Conservation (phyloP, 495 filamentous ascomycete species). For the Neurospora tetrasperma region DNA sequence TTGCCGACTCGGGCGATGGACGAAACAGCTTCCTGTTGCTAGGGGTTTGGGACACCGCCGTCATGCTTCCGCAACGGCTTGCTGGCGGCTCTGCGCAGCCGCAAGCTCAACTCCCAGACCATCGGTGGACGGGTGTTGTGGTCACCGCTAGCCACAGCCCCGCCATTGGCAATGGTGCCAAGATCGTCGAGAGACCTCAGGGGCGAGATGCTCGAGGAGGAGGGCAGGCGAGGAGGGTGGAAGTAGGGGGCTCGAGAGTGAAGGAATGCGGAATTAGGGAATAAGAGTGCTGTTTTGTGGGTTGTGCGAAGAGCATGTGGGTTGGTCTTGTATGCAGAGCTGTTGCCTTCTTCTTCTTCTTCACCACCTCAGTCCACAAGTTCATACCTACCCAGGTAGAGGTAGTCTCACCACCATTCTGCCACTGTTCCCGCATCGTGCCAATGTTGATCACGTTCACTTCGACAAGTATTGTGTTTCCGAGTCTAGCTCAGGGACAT, state of each 20-base stretch:
- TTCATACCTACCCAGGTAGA: too few relatives aligned
- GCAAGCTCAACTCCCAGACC: slow-evolving; percentile 74
- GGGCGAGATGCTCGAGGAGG: neutral
- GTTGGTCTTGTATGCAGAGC: neutral
- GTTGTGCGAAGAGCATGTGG: neutral
- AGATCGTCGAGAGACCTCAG: neutral
- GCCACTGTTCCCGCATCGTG: too few relatives aligned
- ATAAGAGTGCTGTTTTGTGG: neutral
- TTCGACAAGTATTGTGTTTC: too few relatives aligned
- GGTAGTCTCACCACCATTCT: too few relatives aligned
- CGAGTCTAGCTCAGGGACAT: too few relatives aligned
- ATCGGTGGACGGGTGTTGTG: neutral
- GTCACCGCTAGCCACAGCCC: too few relatives aligned
- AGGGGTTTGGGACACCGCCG: slow-evolving; percentile 13
- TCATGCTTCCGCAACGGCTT: slow-evolving; percentile 83
- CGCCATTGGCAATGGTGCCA: neutral
- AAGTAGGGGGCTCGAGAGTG: neutral
- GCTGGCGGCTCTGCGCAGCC: slow-evolving; percentile 80
- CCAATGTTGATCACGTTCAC: too few relatives aligned
- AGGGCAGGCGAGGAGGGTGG: neutral
- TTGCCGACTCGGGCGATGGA: neutral
- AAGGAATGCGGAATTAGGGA: neutral
- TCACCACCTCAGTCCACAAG: too few relatives aligned
- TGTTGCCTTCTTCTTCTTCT: too few relatives aligned
- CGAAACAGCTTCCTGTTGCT: neutral